These are phyloP conservation scores for Termitomyces sp. DNA, from an alignment of 768 basidiomycete genomes.

Conservation along the genomic window DNA sequence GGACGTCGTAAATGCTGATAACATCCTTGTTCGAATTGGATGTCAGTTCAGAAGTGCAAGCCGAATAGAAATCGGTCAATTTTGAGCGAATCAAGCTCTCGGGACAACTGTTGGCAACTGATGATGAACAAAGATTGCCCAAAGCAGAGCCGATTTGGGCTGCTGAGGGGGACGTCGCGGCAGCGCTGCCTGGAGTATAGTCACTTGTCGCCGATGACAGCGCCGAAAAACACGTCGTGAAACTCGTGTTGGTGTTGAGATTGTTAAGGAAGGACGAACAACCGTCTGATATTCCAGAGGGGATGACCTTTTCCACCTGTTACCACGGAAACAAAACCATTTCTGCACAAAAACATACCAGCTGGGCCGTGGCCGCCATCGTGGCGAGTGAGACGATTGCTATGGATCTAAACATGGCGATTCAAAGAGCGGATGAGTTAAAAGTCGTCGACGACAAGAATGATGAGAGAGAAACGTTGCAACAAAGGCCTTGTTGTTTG, in stretches of 20 bases:
- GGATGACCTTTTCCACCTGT: slow-evolving; percentile 39
- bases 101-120: slow-evolving; percentile 46
- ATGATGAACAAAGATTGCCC: slow-evolving; percentile 46
- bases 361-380: slow-evolving; percentile 48
- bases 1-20: slow-evolving; percentile 65
- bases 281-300: slow-evolving; percentile 49
- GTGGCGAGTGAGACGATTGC: slow-evolving; percentile 46
- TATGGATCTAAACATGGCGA: slow-evolving; percentile 47
- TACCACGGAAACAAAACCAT: neutral
- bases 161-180: slow-evolving; percentile 32
- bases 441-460: slow-evolving; percentile 30
- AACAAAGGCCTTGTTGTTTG: slow-evolving; percentile 14
- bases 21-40: slow-evolving; percentile 43
- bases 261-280: slow-evolving; percentile 56
- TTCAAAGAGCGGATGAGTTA: slow-evolving; percentile 47
- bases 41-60: slow-evolving; percentile 71
- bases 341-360: slow-evolving; percentile 23
- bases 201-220: slow-evolving; percentile 55
- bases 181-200: slow-evolving; percentile 46
- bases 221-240: slow-evolving; percentile 58
- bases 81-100: slow-evolving; percentile 51
- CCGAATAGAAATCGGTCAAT: slow-evolving; percentile 64
- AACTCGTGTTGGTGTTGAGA: slow-evolving; percentile 55
- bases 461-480: slow-evolving; percentile 14
- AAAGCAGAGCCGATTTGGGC: slow-evolving; percentile 48